A percentile compares a stretch with the other conserved stretches of the same genome.
These are phyloP conservation scores for Wickerhamiella spandovensis DNA, from an alignment of 805 yeast genomes.

Conservation along the genomic window DNA sequence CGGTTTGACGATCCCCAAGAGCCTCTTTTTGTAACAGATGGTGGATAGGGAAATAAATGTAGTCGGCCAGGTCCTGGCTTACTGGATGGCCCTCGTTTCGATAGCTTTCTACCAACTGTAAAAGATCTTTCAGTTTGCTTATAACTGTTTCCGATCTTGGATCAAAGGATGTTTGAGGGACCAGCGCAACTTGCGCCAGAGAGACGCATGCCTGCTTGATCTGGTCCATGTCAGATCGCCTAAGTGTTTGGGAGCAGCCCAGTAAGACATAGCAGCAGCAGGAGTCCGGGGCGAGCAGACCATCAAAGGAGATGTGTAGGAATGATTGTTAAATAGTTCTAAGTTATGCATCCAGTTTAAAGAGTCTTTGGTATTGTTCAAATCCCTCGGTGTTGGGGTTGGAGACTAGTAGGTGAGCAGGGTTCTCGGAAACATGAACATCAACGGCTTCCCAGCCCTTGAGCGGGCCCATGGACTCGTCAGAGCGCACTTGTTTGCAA, in stretches of 20 bases:
- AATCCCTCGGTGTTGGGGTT: neutral
- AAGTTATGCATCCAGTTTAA: neutral
- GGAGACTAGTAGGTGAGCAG: neutral
- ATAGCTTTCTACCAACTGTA: neutral
- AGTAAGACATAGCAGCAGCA: too few relatives aligned
- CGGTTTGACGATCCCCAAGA: conserved; percentile 35
- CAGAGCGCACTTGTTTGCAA: neutral
- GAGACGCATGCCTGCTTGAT: conserved; percentile 9
- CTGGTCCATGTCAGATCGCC: conserved; percentile 9
- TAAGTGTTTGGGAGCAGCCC: too few relatives aligned
- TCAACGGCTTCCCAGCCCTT: neutral
- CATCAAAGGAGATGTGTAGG: too few relatives aligned
- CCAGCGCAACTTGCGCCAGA: conserved; percentile 13
- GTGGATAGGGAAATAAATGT: conserved; percentile 48
- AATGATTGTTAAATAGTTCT: neutral
- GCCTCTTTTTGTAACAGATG: conserved; percentile 35
- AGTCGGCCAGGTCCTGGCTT: conserved; percentile 34
- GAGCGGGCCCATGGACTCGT: neutral
- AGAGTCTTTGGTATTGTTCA: neutral
- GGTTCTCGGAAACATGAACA: neutral
- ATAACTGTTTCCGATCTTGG: neutral
- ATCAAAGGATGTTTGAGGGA: conserved; percentile 9
- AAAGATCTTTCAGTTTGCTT: conserved; percentile 1
- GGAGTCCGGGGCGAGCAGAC: too few relatives aligned
- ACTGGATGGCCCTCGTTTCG: neutral